Conservation (phyloP, 176 grass and related monocot species). For the Raddia distichophylla region DNA sequence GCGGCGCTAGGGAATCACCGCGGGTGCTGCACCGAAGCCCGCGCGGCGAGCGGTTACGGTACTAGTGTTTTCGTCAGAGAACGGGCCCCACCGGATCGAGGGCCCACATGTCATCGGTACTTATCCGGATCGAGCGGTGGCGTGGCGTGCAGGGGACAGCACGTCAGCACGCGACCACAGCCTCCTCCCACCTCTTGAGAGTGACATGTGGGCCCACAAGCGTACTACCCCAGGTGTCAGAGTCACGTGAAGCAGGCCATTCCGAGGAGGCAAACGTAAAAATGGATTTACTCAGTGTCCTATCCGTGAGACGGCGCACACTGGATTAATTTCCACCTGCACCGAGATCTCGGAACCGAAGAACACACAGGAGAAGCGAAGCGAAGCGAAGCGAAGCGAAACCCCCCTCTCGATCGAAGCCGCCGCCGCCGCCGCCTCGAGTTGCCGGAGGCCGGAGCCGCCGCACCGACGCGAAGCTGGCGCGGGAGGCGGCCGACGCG, state of each 20-base stretch:
- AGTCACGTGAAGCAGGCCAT: accelerated
- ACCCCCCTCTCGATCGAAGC: conserved; percentile 37
- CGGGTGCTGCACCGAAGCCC: not conserved
- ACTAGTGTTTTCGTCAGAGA: not conserved
- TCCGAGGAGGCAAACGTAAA: not conserved
- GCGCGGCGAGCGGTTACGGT: not conserved
- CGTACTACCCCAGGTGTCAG: not conserved
- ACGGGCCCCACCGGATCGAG: not conserved
- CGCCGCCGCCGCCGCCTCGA: not conserved
- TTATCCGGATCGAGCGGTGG: conserved; percentile 16
- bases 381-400: conserved; percentile 45
- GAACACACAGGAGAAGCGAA: conserved; percentile 10
- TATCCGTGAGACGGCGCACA: conserved; percentile 36
- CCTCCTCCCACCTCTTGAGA: not conserved
- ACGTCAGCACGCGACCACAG: not conserved
- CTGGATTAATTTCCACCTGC: conserved; percentile 8
- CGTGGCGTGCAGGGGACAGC: not conserved
- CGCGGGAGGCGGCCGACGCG: conserved; percentile 83
- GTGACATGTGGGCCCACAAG: not conserved
- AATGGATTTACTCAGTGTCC: not conserved
- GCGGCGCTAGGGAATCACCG: too few species aligned
- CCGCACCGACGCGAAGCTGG: conserved; percentile 59
- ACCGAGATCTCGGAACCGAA: conserved; percentile 50
- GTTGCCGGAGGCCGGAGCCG: not conserved
- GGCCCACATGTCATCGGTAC: not conserved